Evolutionary conservation across 768 basidiomycete genomes (phyloP).

Genomic region (Boletus edulis): DNA sequence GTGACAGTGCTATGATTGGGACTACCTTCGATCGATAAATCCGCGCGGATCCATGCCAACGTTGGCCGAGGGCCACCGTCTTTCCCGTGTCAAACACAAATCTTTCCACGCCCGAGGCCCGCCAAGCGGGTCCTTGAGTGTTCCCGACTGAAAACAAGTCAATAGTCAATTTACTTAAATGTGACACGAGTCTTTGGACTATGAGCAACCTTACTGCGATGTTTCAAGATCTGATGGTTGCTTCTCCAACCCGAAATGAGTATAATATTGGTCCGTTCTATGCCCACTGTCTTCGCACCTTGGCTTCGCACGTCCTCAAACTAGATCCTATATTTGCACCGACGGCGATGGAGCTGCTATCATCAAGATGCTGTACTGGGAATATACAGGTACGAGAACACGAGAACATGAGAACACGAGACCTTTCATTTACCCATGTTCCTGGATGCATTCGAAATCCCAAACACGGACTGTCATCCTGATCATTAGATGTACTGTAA

Average conservation of each 20-base stretch:
- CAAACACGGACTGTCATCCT: neutral
- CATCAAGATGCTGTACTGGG: neutral
- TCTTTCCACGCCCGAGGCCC: too few relatives aligned
- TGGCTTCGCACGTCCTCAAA: neutral
- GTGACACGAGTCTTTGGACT: too few relatives aligned
- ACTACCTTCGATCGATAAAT: slow-evolving; percentile 2
- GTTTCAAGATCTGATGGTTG: neutral
- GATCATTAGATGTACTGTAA: neutral
- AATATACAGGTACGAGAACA: neutral
- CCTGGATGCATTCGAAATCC: neutral
- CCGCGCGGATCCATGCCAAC: neutral
- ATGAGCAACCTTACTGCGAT: too few relatives aligned
- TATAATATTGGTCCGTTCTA: too few relatives aligned
- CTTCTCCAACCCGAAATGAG: neutral
- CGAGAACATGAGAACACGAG: neutral
- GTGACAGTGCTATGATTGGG: neutral
- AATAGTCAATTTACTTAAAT: neutral
- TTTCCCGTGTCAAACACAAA: neutral
- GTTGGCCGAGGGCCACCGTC: too few relatives aligned
- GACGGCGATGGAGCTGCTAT: neutral
- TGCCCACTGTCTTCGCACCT: neutral
- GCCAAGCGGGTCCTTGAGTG: neutral
- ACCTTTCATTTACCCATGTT: neutral
- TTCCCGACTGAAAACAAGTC: neutral
- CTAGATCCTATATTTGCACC: neutral